Base-by-base conservation (phyloP, 2,329 filamentous ascomycete genomes). In the Claviceps humidiphila region DNA sequence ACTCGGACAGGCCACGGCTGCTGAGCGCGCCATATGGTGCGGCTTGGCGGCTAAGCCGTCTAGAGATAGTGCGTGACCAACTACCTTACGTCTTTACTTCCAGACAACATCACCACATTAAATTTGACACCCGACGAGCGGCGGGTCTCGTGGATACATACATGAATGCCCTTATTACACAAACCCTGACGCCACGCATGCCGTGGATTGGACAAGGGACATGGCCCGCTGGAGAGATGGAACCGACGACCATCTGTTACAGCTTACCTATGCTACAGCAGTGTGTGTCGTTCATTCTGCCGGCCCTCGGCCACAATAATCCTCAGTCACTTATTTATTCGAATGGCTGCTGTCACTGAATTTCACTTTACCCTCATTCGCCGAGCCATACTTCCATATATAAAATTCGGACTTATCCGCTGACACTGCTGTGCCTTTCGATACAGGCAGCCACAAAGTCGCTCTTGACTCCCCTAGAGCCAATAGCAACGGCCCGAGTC, bases 401-500 rank as follows among this genome's bases (percentile, higher is more conserved):
- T 30, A 40, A 26, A 26, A n/a, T 16, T n/a, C 16, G 17, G 20
- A 30, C 8, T 34, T 22, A 40, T 38, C 9, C 22, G 43, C 53
- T 54, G 42, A 54, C 43, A 40, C 34, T 4, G 11, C 1, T 44
- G 40, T 30, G n/a, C n/a, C 4, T 42, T n/a, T 43, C 2, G 22
- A 39, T n/a, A 47, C 11, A 54, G 53, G 42, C 14, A 52, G 47
- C 34, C 50, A 22, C 6, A 55, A 49, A 34, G 53, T 49, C 37
- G 34, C 52, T 47, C n/a, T 39, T 38, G 47, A 57, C 51, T 60
- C 58, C 49, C 50, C 53, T 8, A 52, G 49, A 43, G 48, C 49
- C 34, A 59, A 51, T 49, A 51, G 54, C 59, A 75, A 70, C 59
- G 67, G 67, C 41, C 78, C 79, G 49, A 80, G 81, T 58, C 67